phyloP scores from a whole-genome alignment of 2,329 filamentous ascomycete species.

The Aureobasidium sp. region DNA sequence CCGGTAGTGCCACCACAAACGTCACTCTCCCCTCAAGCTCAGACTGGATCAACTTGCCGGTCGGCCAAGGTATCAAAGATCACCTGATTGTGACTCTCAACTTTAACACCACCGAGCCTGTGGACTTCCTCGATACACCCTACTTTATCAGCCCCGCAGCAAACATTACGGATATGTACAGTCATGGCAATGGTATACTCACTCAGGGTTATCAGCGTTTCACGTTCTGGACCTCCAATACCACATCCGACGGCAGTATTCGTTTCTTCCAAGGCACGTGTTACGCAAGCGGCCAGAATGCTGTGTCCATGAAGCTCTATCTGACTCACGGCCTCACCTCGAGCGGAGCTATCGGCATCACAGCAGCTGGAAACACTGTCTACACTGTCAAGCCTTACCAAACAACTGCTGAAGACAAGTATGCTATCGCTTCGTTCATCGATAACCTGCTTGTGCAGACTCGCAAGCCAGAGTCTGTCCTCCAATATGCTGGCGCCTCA shows the following conservation, averaged over 20 bases:
- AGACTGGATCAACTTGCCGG: constrained; percentile 21
- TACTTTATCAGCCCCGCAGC: background rate
- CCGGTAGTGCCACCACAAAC: constrained; percentile 1
- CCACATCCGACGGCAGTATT: constrained; percentile 43
- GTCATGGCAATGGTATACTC: background rate
- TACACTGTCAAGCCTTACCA: constrained; percentile 46
- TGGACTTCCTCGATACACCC: constrained; percentile 24
- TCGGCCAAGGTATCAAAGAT: constrained; percentile 27
- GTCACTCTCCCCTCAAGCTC: constrained; percentile 22
- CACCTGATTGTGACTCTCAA: constrained; percentile 4
- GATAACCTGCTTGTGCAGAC: constrained; percentile 33
- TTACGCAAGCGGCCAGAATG: constrained; percentile 25
- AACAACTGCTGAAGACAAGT: constrained; percentile 39
- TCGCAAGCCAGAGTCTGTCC: constrained; percentile 25
- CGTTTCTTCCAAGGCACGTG: constrained; percentile 28
- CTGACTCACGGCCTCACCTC: constrained; percentile 49
- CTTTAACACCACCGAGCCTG: constrained; percentile 36
- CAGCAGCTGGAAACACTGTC: constrained; percentile 32
- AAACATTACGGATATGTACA: background rate
- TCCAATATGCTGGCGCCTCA: constrained; percentile 33
- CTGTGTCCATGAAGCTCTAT: constrained; percentile 52
- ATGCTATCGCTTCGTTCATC: constrained; percentile 38
- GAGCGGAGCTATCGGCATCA: constrained; percentile 36
- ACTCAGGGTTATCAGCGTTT: constrained; percentile 42
- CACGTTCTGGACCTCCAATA: constrained; percentile 48